Evolutionary conservation across 768 basidiomycete genomes (phyloP), one percentile per base, ranked within the genome.

Genomic region (Kwoniella pini): DNA sequence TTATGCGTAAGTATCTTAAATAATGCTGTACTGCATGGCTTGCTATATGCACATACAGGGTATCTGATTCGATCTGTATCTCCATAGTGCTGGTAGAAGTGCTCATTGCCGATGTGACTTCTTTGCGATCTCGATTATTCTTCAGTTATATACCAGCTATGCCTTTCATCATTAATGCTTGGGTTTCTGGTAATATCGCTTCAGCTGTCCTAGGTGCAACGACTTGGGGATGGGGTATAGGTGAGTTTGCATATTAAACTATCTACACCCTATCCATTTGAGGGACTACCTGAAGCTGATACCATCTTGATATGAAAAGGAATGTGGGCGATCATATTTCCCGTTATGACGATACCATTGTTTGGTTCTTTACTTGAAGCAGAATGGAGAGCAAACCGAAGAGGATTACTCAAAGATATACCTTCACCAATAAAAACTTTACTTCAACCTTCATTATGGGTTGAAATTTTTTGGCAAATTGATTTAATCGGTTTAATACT

Each of bases 401-500:
- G 48, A 5, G 70, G 72, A 4, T 44, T 54, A 0, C 61, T 74
- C 17, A 60, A 52, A 15, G 39, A 44, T 33, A 54, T 63, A 36
- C 33, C 57, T 24, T 66, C 56, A 6, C 61, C 57, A 2, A 19
- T 55, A 33, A 45, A 17, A 13, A 48, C 52, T 11, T 30, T 58
- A 2, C 36, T 46, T 43, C 46, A 26, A 52, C 30, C 50, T 40
- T 13, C 36, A 9, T 36, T 48, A 27, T 60, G 62, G 59, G 21
- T 48, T 24, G 61, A 63, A n/a, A 55, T 79, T 10, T 75, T 76
- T 64, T 75, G 74, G 73, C 73, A 79, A 51, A 46, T 76, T 21
- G 79, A 79, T 53, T 36, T 78, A 21, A 54, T 78, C 62, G 79
- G 79, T 26, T 53, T 77, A 7, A 54, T 80, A 51, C 63, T 80